Percentiles rank a stretch among this genome's conserved stretches.
phyloP scores from a whole-genome alignment of 2,329 filamentous ascomycete genomes.

The Aspergillus sp. region DNA sequence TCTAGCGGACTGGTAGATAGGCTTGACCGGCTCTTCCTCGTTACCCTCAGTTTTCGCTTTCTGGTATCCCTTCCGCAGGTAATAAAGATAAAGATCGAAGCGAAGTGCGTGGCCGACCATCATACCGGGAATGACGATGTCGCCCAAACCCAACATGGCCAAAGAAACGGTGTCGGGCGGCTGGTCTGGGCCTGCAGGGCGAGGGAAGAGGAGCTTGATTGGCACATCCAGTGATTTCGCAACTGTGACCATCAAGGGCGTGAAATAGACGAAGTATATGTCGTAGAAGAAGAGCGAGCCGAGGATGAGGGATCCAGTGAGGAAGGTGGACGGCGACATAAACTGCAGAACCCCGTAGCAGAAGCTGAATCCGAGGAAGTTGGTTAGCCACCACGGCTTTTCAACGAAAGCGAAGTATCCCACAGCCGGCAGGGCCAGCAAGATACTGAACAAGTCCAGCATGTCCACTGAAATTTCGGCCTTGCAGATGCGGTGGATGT shows the following conservation, averaged over 20 bases:
- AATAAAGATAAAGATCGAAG: constrained; percentile 87
- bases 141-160: constrained; percentile 88
- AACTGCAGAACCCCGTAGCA: constrained; percentile 79
- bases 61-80: constrained; percentile 63
- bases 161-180: constrained; percentile 43
- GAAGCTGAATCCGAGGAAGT: constrained; percentile 82
- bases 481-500: constrained; percentile 53
- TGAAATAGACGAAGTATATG: constrained; percentile 67
- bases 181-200: constrained; percentile 53
- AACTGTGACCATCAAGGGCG: constrained; percentile 59
- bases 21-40: constrained; percentile 25
- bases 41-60: constrained; percentile 23
- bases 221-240: constrained; percentile 87
- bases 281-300: constrained; percentile 88
- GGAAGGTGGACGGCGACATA: constrained; percentile 85
- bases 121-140: constrained; percentile 89
- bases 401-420: constrained; percentile 64
- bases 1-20: constrained; percentile 55
- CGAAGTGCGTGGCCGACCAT: constrained; percentile 83
- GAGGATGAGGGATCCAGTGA: constrained; percentile 75
- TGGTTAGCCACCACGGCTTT: constrained; percentile 72
- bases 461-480: constrained; percentile 45
- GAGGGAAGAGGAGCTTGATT: constrained; percentile 84
- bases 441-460: constrained; percentile 54
- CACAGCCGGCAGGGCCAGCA: constrained; percentile 55